phyloP scores from a whole-genome alignment of 306 rosid genomes.

The Cajanus cajan region DNA sequence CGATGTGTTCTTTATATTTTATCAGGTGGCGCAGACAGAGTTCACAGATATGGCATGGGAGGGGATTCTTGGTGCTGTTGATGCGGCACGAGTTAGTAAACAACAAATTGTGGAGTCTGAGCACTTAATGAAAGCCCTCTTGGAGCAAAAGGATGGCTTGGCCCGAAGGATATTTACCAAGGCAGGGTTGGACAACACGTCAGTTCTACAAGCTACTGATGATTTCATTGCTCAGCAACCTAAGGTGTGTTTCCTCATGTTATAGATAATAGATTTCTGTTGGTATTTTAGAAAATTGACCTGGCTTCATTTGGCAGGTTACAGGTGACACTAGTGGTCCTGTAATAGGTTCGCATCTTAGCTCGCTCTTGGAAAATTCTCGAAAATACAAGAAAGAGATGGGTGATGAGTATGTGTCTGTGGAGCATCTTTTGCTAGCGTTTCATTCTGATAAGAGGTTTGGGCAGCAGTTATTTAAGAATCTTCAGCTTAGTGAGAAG shows the following conservation, averaged over 20 bases:
- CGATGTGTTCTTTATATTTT: slow-evolving; percentile 8
- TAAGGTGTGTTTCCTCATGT: slow-evolving; percentile 50
- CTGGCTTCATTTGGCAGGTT: slow-evolving; percentile 47
- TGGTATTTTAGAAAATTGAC: slow-evolving; percentile 9
- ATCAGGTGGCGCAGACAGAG: slow-evolving; percentile 66
- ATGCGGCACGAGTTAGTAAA: slow-evolving; percentile 73
- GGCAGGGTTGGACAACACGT: slow-evolving; percentile 88
- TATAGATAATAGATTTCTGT: not conserved
- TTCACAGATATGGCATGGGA: slow-evolving; percentile 99
- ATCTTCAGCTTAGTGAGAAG: slow-evolving; percentile 66
- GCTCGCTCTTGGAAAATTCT: slow-evolving; percentile 59
- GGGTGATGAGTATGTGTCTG: slow-evolving; percentile 86
- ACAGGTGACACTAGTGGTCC: slow-evolving; percentile 84
- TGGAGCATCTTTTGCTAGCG: slow-evolving; percentile 83
- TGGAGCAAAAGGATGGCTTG: slow-evolving; percentile 95
- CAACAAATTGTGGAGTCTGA: slow-evolving; percentile 94
- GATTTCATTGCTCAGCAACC: slow-evolving; percentile 82
- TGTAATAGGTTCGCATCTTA: slow-evolving; percentile 58
- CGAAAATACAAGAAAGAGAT: slow-evolving; percentile 69
- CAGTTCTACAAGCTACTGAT: slow-evolving; percentile 87
- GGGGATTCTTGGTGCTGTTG: slow-evolving; percentile 78
- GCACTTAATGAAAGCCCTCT: slow-evolving; percentile 91
- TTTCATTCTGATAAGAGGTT: slow-evolving; percentile 70
- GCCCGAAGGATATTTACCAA: slow-evolving; percentile 85
- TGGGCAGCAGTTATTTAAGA: slow-evolving; percentile 80